Evolutionary conservation across 2,329 filamentous ascomycete species (phyloP), one percentile per base, ranked within the genome.

Genomic region (Neospermospora avenae): DNA sequence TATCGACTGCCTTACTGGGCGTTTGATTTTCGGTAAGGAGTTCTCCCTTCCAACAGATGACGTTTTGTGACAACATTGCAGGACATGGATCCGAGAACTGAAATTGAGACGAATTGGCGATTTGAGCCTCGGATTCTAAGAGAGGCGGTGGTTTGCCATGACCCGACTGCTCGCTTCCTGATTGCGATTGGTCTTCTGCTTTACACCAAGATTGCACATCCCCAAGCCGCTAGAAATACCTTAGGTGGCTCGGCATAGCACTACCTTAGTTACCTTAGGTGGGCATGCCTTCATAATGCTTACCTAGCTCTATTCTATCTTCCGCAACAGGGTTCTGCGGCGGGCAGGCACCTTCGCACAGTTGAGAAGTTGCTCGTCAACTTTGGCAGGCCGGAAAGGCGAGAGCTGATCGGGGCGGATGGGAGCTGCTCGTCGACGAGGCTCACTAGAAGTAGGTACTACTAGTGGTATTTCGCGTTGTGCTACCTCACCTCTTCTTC

Each of bases 401-500:
- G 49, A 56, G 55, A 58, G 58, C 60, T 63, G 54, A 56, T 54
- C 22, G 31, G 57, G 37, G 34, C 61, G 44, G 44, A 49, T 58
- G 24, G 31, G 45, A 56, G 16, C 35, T 60, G 58, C n/a, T n/a
- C 55, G 39, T 56, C 45, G n/a, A 55, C 18, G 59, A 44, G n/a
- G 22, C 39, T 11, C 39, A 24, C 58, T n/a, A n/a, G n/a, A n/a
- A n/a, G n/a, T 31, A 31, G 28, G 28, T 31, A 31, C 28, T 31
- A 10, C n/a, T n/a, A n/a, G n/a, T n/a, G n/a, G n/a, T 10, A 31
- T 16, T 39, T 28, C 42, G 31, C 10, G 10, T 42, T 34, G 8
- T 16, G 35, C 35, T 37, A 39, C 44, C 11, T 42, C 22, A 6
- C 11, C 34, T 49, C 56, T 25, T 34, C 35, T 57, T 35, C 28